These are phyloP conservation scores for Acacia confusa DNA, from an alignment of 306 rosid species.

Conservation along the genomic window DNA sequence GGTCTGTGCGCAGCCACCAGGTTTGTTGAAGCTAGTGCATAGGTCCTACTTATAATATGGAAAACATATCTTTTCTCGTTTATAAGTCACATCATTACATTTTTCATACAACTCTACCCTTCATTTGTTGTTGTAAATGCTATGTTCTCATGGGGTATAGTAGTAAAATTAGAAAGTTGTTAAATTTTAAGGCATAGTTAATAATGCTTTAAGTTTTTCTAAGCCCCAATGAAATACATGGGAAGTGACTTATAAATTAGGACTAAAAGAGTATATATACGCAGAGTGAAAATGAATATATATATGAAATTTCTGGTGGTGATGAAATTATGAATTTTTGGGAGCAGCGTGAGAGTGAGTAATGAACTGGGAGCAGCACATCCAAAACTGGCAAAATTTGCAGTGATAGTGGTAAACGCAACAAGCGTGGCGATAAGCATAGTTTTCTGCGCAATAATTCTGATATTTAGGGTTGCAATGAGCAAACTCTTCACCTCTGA, in stretches of 20 bases:
- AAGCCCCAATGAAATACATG: too few species aligned
- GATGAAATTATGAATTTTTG: neutral
- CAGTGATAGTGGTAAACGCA: constrained; percentile 46
- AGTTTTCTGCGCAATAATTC: constrained; percentile 37
- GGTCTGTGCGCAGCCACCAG: constrained; percentile 53
- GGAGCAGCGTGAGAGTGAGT: constrained; percentile 45
- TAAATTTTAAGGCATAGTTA: too few species aligned
- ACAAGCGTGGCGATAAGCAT: constrained; percentile 41
- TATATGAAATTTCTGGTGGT: neutral
- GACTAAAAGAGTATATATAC: too few species aligned
- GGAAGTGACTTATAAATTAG: too few species aligned
- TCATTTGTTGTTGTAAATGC: too few species aligned
- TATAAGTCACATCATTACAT: too few species aligned
- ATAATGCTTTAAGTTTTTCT: too few species aligned
- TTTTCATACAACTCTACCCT: too few species aligned
- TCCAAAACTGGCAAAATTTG: constrained; percentile 42
- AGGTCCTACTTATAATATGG: too few species aligned
- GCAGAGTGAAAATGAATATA: neutral
- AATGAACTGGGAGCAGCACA: constrained; percentile 61
- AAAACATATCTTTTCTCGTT: too few species aligned
- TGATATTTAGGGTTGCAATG: constrained; percentile 36
- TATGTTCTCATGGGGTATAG: too few species aligned
- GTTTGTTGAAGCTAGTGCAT: constrained; percentile 20
- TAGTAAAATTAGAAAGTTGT: too few species aligned
- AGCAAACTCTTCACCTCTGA: constrained; percentile 48